Base-by-base conservation (phyloP, 2,329 filamentous ascomycete genomes). In the Pseudogymnoascus sp. region DNA sequence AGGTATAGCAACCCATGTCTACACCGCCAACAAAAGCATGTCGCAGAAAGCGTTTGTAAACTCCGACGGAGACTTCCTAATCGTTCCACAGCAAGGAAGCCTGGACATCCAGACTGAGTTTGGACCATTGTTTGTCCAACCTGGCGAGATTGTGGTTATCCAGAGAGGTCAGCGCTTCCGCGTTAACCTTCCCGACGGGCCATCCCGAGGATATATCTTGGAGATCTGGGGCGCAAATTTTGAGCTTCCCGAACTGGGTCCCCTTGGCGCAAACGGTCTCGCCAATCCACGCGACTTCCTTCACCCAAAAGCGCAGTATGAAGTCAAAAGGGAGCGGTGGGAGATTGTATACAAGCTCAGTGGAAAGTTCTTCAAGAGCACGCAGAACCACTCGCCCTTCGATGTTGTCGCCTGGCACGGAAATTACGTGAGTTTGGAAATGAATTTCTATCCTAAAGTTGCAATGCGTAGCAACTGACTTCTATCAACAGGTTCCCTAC, bases 401-500 rank as follows among this genome's bases (percentile, higher is more conserved):
- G 88, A 92, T 70, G 83, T 92, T 0, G 88, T 91, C 1, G 87
- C 86, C 3, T 92, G 88, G 87, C 88, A 91, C 72, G 88, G 88
- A 39, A 39, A 39, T 5, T 39, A 39, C 36, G 36, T 39, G 64
- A 11, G 64, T 64, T 76, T 81, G 68, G 10, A 31, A 31, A 31
- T 31, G 5, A 84, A 81, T 0, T 84, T 83, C 74, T 77, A 81
- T 5, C 79, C 80, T 5, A 81, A 82, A 1, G 84, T 81, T 75
- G 84, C 82, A 71, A 81, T 83, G 69, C 75, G 78, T 61, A 80
- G 80, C 70, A 77, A 59, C 40, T 72, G 71, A 64, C 74, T 39
- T 39, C 14, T 11, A 6, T 39, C 34, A 37, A 37, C n/a, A 39
- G 36, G 36, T 84, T 63, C 81, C 81, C 0, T 83, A 79, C 73